phyloP scores from a whole-genome alignment of 495 filamentous ascomycete species.

The Neurospora cerealis region DNA sequence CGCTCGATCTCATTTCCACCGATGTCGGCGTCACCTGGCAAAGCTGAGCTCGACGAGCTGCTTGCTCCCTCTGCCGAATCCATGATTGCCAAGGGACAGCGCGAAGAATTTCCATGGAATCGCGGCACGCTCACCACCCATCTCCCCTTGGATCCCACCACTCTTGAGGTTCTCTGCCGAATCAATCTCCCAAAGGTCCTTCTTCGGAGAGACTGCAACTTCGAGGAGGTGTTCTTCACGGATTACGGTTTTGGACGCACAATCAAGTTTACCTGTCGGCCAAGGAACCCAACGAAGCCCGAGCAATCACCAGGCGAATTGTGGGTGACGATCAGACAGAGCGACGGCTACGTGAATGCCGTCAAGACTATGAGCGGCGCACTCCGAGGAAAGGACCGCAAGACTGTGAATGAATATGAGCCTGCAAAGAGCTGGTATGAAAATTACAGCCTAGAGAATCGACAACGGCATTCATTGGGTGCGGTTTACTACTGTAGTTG shows the following conservation, averaged over 20 bases:
- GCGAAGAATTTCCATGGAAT: not conserved
- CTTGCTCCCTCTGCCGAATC: not conserved
- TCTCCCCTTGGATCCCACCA: not conserved
- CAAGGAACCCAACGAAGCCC: not conserved
- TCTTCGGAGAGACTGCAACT: not conserved
- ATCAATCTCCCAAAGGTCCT: not conserved
- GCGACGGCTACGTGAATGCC: not conserved
- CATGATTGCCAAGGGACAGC: not conserved
- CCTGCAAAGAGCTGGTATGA: not conserved
- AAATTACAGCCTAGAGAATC: not conserved
- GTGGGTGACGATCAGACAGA: not conserved
- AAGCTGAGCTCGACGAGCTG: not conserved
- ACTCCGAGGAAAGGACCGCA: not conserved
- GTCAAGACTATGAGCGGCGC: not conserved
- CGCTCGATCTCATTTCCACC: not conserved
- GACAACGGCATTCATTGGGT: not conserved
- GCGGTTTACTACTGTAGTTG: not conserved
- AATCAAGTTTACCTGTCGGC: not conserved
- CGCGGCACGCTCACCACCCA: not conserved
- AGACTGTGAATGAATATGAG: not conserved
- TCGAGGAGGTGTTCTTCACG: not conserved
- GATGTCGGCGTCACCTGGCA: not conserved
- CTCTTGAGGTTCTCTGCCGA: not conserved
- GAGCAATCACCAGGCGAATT: not conserved
- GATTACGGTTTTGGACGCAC: not conserved